Conservation (phyloP, 1,284 basidiomycete species). For the Tremellales sp. region DNA sequence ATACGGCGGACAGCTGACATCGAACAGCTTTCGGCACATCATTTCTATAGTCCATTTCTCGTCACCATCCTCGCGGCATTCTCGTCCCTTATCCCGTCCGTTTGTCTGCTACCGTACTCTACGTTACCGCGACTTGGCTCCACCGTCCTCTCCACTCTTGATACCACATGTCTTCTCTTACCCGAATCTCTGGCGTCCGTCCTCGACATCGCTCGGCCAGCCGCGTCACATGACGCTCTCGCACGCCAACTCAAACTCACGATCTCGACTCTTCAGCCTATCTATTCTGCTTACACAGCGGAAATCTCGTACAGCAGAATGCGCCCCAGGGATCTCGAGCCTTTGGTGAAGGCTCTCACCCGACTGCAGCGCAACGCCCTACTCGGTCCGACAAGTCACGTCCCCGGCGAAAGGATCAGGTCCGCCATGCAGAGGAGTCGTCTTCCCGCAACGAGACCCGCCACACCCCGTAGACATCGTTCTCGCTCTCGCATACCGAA, state of each 20-base stretch:
- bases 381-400: conserved; percentile 36
- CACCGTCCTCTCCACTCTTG: conserved; percentile 19
- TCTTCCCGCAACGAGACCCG: too few species aligned
- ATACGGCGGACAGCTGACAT: conserved; percentile 20
- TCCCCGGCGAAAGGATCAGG: conserved; percentile 41
- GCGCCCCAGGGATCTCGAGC: conserved; percentile 14
- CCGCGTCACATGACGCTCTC: conserved; percentile 17
- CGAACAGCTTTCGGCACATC: conserved; percentile 6
- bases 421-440: too few species aligned
- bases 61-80: conserved; percentile 40
- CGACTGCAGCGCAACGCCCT: conserved; percentile 38
- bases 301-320: conserved; percentile 24
- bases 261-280: conserved; percentile 13
- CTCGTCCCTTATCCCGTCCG: conserved; percentile 31
- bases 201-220: conserved; percentile 13
- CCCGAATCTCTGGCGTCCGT: conserved; percentile 31
- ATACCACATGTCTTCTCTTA: conserved; percentile 26
- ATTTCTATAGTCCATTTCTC: conserved; percentile 40
- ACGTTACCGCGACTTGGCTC: conserved; percentile 23
- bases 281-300: conserved; percentile 19
- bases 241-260: conserved; percentile 22
- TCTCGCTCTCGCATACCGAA: too few species aligned
- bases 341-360: conserved; percentile 23
- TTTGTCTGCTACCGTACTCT: conserved; percentile 30
- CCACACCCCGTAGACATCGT: too few species aligned